A percentile compares a stretch with the other conserved stretches of the same genome.
phyloP scores from a whole-genome alignment of 2,329 filamentous ascomycete species.

The Podosphaera fusca region DNA sequence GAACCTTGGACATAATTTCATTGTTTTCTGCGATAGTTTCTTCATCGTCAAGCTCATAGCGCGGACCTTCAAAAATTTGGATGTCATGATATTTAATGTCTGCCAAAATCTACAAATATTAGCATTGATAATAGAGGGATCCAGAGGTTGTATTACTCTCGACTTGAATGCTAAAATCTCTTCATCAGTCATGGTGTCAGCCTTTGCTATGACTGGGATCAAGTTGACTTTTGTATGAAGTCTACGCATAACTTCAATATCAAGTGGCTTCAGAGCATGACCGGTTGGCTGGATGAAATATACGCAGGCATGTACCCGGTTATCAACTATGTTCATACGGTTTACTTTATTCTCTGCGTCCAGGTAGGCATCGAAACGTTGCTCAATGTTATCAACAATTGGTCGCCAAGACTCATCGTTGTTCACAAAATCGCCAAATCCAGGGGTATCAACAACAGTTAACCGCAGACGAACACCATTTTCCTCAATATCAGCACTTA shows the following conservation, averaged over 20 bases:
- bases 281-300: slow-evolving; percentile 99
- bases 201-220: slow-evolving; percentile 97
- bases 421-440: slow-evolving; percentile 98
- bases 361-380: slow-evolving; percentile 92
- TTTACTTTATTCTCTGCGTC: slow-evolving; percentile 99
- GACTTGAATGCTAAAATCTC: slow-evolving; percentile 89
- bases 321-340: slow-evolving; percentile 99
- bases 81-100: slow-evolving; percentile 96
- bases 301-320: slow-evolving; percentile 94
- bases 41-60: slow-evolving; percentile 96
- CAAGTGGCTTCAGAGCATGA: slow-evolving; percentile 91
- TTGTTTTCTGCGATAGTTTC: slow-evolving; percentile 99
- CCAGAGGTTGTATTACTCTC: slow-evolving; percentile 37
- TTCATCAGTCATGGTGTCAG: slow-evolving; percentile 92
- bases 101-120: slow-evolving; percentile 53
- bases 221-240: slow-evolving; percentile 99
- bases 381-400: slow-evolving; percentile 98
- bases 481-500: slow-evolving; percentile 93
- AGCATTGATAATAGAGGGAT: slow-evolving; percentile 1
- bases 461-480: slow-evolving; percentile 88
- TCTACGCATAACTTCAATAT: slow-evolving; percentile 98
- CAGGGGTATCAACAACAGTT: slow-evolving; percentile 92
- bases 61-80: slow-evolving; percentile 95
- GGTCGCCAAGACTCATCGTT: slow-evolving; percentile 98
- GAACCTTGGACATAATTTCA: slow-evolving; percentile 99